phyloP scores from a whole-genome alignment of 106 monocot genomes.

The Posidonia australis region DNA sequence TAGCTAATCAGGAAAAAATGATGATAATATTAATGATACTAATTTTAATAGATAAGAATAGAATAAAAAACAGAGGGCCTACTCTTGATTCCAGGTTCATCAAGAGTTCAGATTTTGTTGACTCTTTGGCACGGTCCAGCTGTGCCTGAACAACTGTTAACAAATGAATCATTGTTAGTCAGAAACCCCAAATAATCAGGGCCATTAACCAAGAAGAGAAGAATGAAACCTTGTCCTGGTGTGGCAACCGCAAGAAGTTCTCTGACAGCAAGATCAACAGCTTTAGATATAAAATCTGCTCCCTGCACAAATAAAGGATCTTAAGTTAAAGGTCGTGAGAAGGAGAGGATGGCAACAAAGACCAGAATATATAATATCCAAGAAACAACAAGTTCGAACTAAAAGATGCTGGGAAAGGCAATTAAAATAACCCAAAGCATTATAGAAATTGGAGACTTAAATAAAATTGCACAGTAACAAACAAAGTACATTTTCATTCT shows the following conservation, averaged over 20 bases:
- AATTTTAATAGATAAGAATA: neutral
- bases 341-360: too few relatives aligned
- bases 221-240: slow-evolving; percentile 59
- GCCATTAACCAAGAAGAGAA: neutral
- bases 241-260: slow-evolving; percentile 62
- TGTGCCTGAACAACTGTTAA: slow-evolving; percentile 55
- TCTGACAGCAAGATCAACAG: slow-evolving; percentile 68
- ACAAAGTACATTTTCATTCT: too few relatives aligned
- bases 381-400: too few relatives aligned
- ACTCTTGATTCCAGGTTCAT: slow-evolving; percentile 82
- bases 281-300: slow-evolving; percentile 49
- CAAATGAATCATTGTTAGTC: neutral
- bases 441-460: too few relatives aligned
- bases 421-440: too few relatives aligned
- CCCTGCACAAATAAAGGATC: slow-evolving; percentile 19
- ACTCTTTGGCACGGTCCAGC: slow-evolving; percentile 66
- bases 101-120: slow-evolving; percentile 62
- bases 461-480: too few relatives aligned
- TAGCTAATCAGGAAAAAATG: neutral
- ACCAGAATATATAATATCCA: too few relatives aligned
- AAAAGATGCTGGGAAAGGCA: too few relatives aligned
- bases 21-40: neutral
- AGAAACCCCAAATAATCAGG: neutral
- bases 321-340: neutral
- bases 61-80: slow-evolving; percentile 6